Evolutionary conservation across 1,284 basidiomycete species (phyloP).

Genomic region (Gymnopus androsaceus): DNA sequence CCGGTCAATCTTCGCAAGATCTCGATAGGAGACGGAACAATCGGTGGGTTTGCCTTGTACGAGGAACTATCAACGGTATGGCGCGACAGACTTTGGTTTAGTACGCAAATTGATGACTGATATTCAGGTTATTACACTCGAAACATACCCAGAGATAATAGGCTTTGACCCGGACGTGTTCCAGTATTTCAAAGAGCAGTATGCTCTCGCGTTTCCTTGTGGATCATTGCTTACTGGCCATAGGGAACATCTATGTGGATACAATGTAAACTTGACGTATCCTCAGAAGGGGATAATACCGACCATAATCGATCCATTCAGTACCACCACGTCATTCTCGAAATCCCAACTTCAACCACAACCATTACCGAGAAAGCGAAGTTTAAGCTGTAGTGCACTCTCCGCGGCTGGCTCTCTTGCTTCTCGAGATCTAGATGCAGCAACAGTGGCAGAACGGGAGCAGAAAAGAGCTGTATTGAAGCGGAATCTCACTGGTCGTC

Average conservation of each 20-base stretch:
- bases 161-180: conserved; percentile 58
- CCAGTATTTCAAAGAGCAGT: conserved; percentile 71
- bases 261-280: conserved; percentile 69
- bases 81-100: not conserved
- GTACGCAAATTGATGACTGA: not conserved
- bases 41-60: conserved; percentile 44
- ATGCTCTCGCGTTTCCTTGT: conserved; percentile 25
- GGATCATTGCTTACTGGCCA: not conserved
- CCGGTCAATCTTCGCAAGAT: conserved; percentile 67
- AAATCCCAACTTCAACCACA: not conserved
- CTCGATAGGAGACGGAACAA: conserved; percentile 68
- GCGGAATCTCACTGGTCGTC: conserved; percentile 41
- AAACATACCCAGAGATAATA: conserved; percentile 57
- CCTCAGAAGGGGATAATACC: conserved; percentile 62
- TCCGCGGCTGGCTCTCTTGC: not conserved
- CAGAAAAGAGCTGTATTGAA: conserved; percentile 20
- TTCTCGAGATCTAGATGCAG: not conserved
- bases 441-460: not conserved
- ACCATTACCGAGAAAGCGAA: not conserved
- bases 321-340: not conserved
- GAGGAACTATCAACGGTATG: conserved; percentile 58
- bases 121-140: conserved; percentile 51
- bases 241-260: conserved; percentile 64
- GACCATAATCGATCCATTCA: conserved; percentile 35
- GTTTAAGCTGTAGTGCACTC: not conserved